These are phyloP conservation scores for Vigna hirtella DNA, from an alignment of 306 rosid genomes.

Conservation along the genomic window DNA sequence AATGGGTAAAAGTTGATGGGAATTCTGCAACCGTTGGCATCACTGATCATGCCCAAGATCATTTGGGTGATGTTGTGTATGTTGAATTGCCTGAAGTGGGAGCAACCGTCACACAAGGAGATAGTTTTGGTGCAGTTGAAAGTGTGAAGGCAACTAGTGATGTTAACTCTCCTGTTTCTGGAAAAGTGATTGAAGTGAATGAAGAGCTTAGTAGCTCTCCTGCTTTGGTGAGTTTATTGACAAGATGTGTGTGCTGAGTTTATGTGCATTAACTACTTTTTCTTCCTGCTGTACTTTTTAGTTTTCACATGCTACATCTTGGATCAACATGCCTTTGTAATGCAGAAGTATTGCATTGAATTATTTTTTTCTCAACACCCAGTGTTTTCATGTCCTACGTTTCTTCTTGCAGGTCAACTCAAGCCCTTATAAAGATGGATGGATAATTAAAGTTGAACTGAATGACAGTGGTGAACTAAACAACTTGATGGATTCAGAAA, in stretches of 20 bases:
- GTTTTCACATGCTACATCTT: not conserved
- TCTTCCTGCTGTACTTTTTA: not conserved
- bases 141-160: conserved; percentile 98
- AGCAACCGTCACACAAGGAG: conserved; percentile 62
- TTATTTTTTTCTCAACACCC: not conserved
- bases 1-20: conserved; percentile 91
- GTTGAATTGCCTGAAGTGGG: conserved; percentile 93
- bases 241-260: not conserved
- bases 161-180: conserved; percentile 85
- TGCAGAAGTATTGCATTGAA: not conserved
- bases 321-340: not conserved
- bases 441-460: conserved; percentile 85
- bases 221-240: conserved; percentile 71
- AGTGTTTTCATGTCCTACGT: conserved; percentile 17
- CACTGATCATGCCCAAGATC: conserved; percentile 96
- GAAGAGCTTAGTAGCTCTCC: conserved; percentile 77
- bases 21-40: conserved; percentile 80
- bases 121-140: conserved; percentile 87
- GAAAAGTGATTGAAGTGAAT: conserved; percentile 76
- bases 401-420: conserved; percentile 63
- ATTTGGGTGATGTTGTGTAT: conserved; percentile 94
- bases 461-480: conserved; percentile 65
- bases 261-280: not conserved
- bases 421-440: conserved; percentile 85
- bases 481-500: conserved; percentile 81